These are phyloP conservation scores for Beta corolliflora DNA, from an alignment of 179 eudicot genomes.

Conservation along the genomic window DNA sequence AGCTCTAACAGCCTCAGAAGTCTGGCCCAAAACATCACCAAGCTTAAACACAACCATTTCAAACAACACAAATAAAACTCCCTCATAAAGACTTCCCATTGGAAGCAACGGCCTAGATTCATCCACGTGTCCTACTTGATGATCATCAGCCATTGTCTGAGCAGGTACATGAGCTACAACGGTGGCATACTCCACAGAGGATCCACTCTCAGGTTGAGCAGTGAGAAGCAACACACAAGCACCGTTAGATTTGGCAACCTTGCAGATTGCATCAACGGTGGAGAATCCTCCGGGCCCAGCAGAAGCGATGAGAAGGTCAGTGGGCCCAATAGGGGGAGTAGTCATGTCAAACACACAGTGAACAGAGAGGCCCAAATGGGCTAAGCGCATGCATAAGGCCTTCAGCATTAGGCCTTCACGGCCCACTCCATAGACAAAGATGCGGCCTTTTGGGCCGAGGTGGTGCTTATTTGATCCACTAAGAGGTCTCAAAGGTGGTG, in stretches of 20 bases:
- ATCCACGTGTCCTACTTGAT: slow-evolving; percentile 31
- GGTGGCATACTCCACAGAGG: slow-evolving; percentile 48
- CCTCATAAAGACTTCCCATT: slow-evolving; percentile 93
- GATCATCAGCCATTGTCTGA: slow-evolving; percentile 90
- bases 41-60: slow-evolving; percentile 82
- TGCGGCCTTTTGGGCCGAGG: slow-evolving; percentile 42
- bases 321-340: slow-evolving; percentile 70
- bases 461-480: slow-evolving; percentile 52
- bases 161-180: slow-evolving; percentile 74
- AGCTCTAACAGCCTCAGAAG: slow-evolving; percentile 48
- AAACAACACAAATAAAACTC: slow-evolving; percentile 84
- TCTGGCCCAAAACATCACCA: slow-evolving; percentile 59
- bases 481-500: slow-evolving; percentile 51
- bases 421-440: slow-evolving; percentile 90
- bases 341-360: slow-evolving; percentile 93
- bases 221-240: slow-evolving; percentile 70
- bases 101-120: slow-evolving; percentile 59
- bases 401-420: slow-evolving; percentile 90
- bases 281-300: slow-evolving; percentile 92
- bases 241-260: slow-evolving; percentile 59
- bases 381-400: slow-evolving; percentile 78
- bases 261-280: slow-evolving; percentile 79
- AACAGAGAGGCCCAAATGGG: slow-evolving; percentile 70
- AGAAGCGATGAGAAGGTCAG: slow-evolving; percentile 80
- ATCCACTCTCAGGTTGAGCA: slow-evolving; percentile 61